Percentiles rank a stretch among this genome's conserved stretches.
These are phyloP conservation scores for Cotoneaster glaucophyllus DNA, from an alignment of 306 rosid genomes.

Conservation along the genomic window DNA sequence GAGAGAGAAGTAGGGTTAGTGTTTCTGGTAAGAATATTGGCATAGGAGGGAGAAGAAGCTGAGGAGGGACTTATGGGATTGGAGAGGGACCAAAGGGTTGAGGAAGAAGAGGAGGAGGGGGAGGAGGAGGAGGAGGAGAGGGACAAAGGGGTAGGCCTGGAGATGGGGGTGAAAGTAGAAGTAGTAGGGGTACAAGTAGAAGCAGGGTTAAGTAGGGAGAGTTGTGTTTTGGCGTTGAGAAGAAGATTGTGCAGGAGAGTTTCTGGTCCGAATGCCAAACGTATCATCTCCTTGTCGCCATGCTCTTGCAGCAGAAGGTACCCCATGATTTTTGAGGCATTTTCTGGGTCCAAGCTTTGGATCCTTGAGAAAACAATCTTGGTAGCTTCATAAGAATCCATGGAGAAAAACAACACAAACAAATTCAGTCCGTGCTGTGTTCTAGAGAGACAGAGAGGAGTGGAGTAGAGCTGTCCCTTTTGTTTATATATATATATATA, in stretches of 20 bases:
- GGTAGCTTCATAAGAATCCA: conserved; percentile 84
- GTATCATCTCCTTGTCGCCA: conserved; percentile 62
- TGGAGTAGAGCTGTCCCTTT: conserved; percentile 2
- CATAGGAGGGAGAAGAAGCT: conserved; percentile 43
- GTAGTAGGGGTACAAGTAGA: conserved; percentile 33
- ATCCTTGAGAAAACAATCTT: conserved; percentile 58
- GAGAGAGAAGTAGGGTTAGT: conserved; percentile 33
- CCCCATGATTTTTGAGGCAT: conserved; percentile 92
- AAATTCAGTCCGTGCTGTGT: neutral
- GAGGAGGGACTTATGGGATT: conserved; percentile 49
- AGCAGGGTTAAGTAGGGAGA: conserved; percentile 32
- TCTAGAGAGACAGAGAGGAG: neutral
- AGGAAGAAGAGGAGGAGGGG: conserved; percentile 46
- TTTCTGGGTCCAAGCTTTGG: conserved; percentile 68
- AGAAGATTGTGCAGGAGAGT: conserved; percentile 45
- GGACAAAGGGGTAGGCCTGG: conserved; percentile 67
- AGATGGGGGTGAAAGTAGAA: conserved; percentile 55
- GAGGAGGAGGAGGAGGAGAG: conserved; percentile 9
- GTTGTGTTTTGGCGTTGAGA: conserved; percentile 52
- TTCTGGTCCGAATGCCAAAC: conserved; percentile 68
- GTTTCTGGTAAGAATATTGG: conserved; percentile 45
- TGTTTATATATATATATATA: neutral
- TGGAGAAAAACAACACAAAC: neutral
- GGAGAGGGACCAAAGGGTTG: conserved; percentile 41
- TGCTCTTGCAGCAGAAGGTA: conserved; percentile 61